A percentile compares a stretch with the other conserved stretches of the same genome.
phyloP scores from a whole-genome alignment of 495 filamentous ascomycete genomes.

The Aspergillus carlsbadensis region DNA sequence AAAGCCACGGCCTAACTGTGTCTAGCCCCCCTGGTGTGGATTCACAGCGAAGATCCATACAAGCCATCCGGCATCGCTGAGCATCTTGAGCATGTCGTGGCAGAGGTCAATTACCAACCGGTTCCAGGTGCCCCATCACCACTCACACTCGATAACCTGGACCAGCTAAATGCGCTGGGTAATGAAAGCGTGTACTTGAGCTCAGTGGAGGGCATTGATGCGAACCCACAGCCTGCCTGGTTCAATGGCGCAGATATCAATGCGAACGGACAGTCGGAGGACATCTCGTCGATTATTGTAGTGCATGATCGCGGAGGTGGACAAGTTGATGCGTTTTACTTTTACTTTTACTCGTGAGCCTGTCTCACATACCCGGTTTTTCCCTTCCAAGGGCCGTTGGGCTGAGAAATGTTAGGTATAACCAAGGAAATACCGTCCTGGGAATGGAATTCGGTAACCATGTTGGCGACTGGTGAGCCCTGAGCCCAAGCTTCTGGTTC shows the following conservation, averaged over 20 bases:
- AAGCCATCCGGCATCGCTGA: constrained; percentile 57
- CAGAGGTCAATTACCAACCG: constrained; percentile 50
- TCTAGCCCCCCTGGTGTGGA: constrained; percentile 51
- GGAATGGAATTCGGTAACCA: constrained; percentile 58
- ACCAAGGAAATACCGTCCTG: constrained; percentile 49
- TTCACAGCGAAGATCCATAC: constrained; percentile 58
- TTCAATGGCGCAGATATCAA: constrained; percentile 50
- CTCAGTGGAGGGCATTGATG: constrained; percentile 54
- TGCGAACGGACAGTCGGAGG: constrained; percentile 45
- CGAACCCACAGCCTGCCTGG: constrained; percentile 51
- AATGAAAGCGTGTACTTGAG: constrained; percentile 58
- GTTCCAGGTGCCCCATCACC: constrained; percentile 42
- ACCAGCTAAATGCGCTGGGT: constrained; percentile 48
- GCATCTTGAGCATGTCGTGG: constrained; percentile 55
- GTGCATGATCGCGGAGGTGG: constrained; percentile 55
- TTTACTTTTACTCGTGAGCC: constrained; percentile 64
- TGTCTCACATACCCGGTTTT: too few species aligned
- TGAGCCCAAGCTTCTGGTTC: neutral
- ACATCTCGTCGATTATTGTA: constrained; percentile 49
- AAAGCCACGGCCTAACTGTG: neutral
- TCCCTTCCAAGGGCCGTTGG: neutral
- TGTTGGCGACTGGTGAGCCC: constrained; percentile 58
- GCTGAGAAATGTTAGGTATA: constrained; percentile 34
- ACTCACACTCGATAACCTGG: constrained; percentile 55
- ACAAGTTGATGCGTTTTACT: constrained; percentile 63